A percentile compares a stretch with the other conserved stretches of the same genome.
Evolutionary conservation across 306 rosid species (phyloP).

Genomic region (Psophocarpus tetragonolobus): DNA sequence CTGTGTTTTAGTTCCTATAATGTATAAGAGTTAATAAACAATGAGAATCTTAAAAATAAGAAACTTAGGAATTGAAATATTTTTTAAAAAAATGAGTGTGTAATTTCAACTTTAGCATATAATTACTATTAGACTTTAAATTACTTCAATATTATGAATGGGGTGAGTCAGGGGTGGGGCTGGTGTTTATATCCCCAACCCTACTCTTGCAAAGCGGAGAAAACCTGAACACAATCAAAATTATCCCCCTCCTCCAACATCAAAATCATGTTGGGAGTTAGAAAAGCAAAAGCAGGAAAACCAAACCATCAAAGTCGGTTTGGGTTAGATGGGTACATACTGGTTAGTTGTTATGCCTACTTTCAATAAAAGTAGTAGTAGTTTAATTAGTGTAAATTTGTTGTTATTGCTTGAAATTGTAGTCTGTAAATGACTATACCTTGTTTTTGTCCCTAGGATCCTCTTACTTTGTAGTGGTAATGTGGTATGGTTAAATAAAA

Average conservation of each 20-base stretch:
- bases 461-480: background rate
- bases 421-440: background rate
- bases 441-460: background rate
- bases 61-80: background rate
- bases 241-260: background rate
- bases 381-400: background rate
- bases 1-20: background rate
- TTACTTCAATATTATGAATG: background rate
- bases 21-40: no score
- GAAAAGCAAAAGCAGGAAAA: background rate
- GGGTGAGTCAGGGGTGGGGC: background rate
- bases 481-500: conserved; percentile 23
- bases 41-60: background rate
- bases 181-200: background rate
- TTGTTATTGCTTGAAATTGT: background rate
- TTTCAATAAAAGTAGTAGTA: background rate
- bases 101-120: background rate
- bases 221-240: background rate
- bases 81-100: background rate
- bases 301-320: background rate
- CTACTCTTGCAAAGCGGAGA: background rate
- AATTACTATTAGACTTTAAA: background rate
- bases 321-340: background rate
- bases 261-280: background rate
- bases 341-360: background rate